Evolutionary conservation across 352 stramenopile species (phyloP).

Genomic region (Poterioochromonas sp.): DNA sequence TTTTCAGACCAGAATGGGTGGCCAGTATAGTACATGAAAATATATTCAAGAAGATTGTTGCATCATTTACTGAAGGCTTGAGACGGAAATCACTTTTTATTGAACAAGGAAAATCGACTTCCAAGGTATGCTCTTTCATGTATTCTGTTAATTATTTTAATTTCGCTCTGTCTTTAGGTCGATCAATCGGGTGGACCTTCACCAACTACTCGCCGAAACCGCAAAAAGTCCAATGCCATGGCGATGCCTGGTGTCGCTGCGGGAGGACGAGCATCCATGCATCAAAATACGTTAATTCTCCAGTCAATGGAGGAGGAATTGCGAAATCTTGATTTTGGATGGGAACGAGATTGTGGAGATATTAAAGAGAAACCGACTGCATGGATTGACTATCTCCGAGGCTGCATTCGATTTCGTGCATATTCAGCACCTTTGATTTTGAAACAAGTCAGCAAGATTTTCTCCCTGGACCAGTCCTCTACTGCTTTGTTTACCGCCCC

Average conservation of each 20-base stretch:
- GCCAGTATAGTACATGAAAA: not conserved
- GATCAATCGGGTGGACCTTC: not conserved
- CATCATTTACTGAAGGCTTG: not conserved
- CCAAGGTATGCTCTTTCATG: not conserved
- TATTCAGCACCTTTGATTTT: not conserved
- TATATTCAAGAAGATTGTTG: not conserved
- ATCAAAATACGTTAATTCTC: not conserved
- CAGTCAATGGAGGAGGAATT: constrained; percentile 1
- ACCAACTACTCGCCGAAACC: not conserved
- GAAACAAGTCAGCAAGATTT: not conserved
- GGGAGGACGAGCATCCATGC: not conserved
- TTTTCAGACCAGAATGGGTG: not conserved
- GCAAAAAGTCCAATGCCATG: not conserved
- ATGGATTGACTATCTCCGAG: not conserved
- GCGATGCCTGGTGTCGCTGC: not conserved
- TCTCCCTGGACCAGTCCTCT: not conserved
- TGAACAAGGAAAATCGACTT: not conserved
- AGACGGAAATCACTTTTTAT: not conserved
- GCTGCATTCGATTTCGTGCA: not conserved
- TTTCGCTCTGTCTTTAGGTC: not conserved
- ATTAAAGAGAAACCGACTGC: not conserved
- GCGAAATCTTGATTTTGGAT: not conserved
- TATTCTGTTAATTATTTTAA: not conserved
- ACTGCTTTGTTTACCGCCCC: not conserved
- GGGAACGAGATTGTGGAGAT: not conserved